These are phyloP conservation scores for Grifola frondosa DNA, from an alignment of 1,284 basidiomycete species.

Conservation along the genomic window DNA sequence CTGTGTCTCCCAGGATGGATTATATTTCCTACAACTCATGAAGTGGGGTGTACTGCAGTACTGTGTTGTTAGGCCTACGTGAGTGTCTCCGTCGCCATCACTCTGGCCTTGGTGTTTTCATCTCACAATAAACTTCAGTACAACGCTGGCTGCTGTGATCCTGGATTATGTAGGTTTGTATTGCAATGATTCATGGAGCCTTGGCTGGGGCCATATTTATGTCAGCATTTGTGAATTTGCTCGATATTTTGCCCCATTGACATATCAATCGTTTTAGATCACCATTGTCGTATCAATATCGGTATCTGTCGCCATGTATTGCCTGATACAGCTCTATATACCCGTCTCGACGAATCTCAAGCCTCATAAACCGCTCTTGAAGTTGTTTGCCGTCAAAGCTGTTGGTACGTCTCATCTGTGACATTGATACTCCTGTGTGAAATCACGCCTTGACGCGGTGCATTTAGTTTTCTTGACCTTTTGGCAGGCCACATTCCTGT, in stretches of 20 bases:
- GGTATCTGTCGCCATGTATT: slow-evolving; percentile 82
- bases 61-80: slow-evolving; percentile 62
- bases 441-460: background rate
- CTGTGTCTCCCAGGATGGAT: slow-evolving; percentile 47
- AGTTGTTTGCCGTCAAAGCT: slow-evolving; percentile 73
- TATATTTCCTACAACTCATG: slow-evolving; percentile 76
- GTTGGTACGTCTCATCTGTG: slow-evolving; percentile 48
- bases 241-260: background rate
- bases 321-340: slow-evolving; percentile 74
- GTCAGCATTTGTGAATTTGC: slow-evolving; percentile 35
- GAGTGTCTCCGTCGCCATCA: slow-evolving; percentile 22
- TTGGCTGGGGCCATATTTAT: slow-evolving; percentile 70
- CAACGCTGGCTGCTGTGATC: slow-evolving; percentile 64
- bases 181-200: slow-evolving; percentile 71
- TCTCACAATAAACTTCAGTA: no score
- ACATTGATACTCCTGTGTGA: background rate
- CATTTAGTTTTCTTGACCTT: slow-evolving; percentile 72
- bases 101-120: no score
- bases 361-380: slow-evolving; percentile 65
- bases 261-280: slow-evolving; percentile 41
- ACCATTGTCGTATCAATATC: slow-evolving; percentile 65
- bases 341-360: slow-evolving; percentile 55
- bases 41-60: slow-evolving; percentile 85
- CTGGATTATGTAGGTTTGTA: slow-evolving; percentile 67
- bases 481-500: slow-evolving; percentile 72